These are phyloP conservation scores for Cyclocybe cylindracea DNA, from an alignment of 768 basidiomycete genomes.

Conservation along the genomic window DNA sequence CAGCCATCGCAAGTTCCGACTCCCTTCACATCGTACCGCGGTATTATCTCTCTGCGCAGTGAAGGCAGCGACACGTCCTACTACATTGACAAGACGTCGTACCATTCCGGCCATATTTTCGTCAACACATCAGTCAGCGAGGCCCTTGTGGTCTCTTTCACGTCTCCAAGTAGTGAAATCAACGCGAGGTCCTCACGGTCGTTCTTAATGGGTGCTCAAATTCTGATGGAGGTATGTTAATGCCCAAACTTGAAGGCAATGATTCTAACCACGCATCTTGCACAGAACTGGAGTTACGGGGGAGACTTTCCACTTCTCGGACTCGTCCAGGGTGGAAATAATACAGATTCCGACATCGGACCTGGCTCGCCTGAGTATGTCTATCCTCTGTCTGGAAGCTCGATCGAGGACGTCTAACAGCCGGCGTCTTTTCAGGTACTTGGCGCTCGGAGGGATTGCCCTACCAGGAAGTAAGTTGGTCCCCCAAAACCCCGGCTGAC, in stretches of 20 bases:
- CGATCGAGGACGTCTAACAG: neutral
- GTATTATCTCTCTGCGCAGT: slow-evolving; percentile 4
- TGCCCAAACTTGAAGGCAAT: neutral
- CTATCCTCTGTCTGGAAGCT: neutral
- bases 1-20: neutral
- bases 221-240: slow-evolving; percentile 7
- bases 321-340: slow-evolving; percentile 9
- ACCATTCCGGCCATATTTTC: neutral
- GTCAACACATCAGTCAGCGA: slow-evolving; percentile 1
- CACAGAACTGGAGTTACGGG: slow-evolving; percentile 5
- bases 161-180: neutral
- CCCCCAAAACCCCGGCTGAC: neutral
- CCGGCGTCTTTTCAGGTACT: slow-evolving; percentile 6
- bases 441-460: slow-evolving; percentile 8
- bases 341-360: slow-evolving; percentile 8
- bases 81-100: slow-evolving; percentile 4
- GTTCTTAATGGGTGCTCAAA: neutral
- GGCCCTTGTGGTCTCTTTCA: slow-evolving; percentile 9
- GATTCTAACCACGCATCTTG: neutral
- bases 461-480: slow-evolving; percentile 13
- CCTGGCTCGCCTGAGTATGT: slow-evolving; percentile 8
- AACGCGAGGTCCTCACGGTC: neutral
- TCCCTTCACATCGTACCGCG: neutral
- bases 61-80: neutral
- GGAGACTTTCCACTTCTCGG: slow-evolving; percentile 13